These are phyloP conservation scores for Diospyros lotus DNA, from an alignment of 148 eudicot genomes.

Conservation along the genomic window DNA sequence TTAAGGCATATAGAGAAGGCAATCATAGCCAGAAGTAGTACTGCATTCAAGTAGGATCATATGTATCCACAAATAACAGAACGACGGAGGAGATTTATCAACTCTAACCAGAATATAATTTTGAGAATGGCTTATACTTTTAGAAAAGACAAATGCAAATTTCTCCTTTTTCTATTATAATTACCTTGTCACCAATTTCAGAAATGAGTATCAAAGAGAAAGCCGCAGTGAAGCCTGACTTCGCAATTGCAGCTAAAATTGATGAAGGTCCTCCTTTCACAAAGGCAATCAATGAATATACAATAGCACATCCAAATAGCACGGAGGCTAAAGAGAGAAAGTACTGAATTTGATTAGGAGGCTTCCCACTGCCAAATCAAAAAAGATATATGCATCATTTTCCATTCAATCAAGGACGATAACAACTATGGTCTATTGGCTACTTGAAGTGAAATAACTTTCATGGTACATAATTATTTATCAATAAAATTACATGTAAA, in stretches of 20 bases:
- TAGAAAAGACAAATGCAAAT: neutral
- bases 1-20: neutral
- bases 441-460: neutral
- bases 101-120: neutral
- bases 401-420: neutral
- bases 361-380: conserved; percentile 54
- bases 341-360: conserved; percentile 49
- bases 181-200: conserved; percentile 98
- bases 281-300: conserved; percentile 53
- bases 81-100: neutral
- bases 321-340: conserved; percentile 58
- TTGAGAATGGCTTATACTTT: neutral
- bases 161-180: neutral
- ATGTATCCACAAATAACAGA: neutral
- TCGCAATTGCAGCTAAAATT: conserved; percentile 64
- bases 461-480: neutral
- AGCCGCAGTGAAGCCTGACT: conserved; percentile 95
- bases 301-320: conserved; percentile 47
- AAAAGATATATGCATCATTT: conserved; percentile 27
- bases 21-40: neutral
- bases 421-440: neutral
- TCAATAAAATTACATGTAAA: neutral
- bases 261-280: conserved; percentile 59
- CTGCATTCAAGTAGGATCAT: neutral
- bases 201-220: conserved; percentile 86